These are phyloP conservation scores for Solanum clarkiae DNA, from an alignment of 257 asterid genomes.

Conservation along the genomic window DNA sequence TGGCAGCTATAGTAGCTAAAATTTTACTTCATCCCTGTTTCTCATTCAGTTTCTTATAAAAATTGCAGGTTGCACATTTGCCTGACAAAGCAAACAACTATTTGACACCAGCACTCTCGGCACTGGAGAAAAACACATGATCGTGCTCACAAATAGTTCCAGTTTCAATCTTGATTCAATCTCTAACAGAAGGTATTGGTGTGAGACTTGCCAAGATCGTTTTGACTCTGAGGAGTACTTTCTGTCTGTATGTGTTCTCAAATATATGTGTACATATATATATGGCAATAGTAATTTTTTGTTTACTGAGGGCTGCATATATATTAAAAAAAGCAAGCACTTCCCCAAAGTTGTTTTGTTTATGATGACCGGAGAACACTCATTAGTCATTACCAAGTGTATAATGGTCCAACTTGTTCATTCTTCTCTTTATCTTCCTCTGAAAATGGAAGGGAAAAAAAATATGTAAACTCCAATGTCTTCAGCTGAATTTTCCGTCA, in stretches of 20 bases:
- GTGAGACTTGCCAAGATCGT: background rate
- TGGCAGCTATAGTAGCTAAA: background rate
- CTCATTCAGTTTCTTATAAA: background rate
- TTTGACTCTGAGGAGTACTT: background rate
- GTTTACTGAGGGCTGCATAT: background rate
- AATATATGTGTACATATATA: background rate
- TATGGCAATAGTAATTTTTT: background rate
- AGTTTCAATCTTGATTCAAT: background rate
- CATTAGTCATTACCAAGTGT: background rate
- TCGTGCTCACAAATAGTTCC: background rate
- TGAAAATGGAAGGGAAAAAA: background rate
- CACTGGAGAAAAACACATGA: conserved; percentile 86
- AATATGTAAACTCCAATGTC: background rate
- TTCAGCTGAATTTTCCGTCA: background rate
- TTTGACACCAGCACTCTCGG: conserved; percentile 92
- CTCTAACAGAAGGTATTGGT: background rate
- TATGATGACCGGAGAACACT: background rate
- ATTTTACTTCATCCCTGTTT: background rate
- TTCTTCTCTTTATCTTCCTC: background rate
- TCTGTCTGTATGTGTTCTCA: background rate
- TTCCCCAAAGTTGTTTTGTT: background rate
- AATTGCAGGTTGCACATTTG: conserved; percentile 77
- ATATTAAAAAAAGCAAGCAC: background rate
- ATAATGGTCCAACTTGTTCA: background rate
- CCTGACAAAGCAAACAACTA: conserved; percentile 98